phyloP scores from a whole-genome alignment of 116 monocot species.

The Posidonia oceanica region DNA sequence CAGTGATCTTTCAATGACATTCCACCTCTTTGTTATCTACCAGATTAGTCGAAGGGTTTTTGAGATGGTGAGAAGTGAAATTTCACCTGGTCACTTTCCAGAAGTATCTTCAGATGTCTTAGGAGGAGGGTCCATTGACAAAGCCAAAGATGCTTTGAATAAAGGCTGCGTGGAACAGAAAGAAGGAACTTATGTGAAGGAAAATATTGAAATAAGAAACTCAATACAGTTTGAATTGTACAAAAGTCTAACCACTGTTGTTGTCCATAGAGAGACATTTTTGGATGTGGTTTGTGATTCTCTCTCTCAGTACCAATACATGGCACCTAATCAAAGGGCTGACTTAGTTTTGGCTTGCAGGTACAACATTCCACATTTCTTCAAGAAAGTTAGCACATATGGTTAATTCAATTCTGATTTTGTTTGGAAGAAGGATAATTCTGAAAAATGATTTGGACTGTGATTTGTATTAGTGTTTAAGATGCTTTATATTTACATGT shows the following conservation, averaged over 20 bases:
- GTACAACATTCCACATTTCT: constrained; percentile 13
- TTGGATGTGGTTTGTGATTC: constrained; percentile 64
- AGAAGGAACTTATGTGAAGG: background rate
- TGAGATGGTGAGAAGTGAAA: constrained; percentile 45
- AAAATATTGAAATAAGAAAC: constrained; percentile 10
- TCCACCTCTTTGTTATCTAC: background rate
- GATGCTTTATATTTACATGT: too few relatives aligned
- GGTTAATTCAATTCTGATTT: too few relatives aligned
- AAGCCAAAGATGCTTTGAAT: background rate
- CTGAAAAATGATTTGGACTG: too few relatives aligned
- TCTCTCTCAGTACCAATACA: constrained; percentile 75
- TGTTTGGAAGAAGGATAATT: too few relatives aligned
- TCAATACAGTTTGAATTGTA: constrained; percentile 61
- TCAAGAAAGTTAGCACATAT: too few relatives aligned
- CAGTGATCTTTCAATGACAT: background rate
- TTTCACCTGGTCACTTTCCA: constrained; percentile 5
- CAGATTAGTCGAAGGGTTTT: constrained; percentile 90
- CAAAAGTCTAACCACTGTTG: constrained; percentile 60
- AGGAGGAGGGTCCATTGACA: background rate
- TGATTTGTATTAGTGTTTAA: too few relatives aligned
- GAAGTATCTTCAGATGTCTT: background rate
- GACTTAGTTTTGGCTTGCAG: constrained; percentile 85
- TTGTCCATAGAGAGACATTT: constrained; percentile 48
- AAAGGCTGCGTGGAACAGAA: too few relatives aligned
- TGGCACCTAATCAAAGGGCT: constrained; percentile 73